Percentiles rank a stretch among this genome's conserved stretches.
phyloP scores from a whole-genome alignment of 179 eudicot genomes.

The Heliamphora pulchella region DNA sequence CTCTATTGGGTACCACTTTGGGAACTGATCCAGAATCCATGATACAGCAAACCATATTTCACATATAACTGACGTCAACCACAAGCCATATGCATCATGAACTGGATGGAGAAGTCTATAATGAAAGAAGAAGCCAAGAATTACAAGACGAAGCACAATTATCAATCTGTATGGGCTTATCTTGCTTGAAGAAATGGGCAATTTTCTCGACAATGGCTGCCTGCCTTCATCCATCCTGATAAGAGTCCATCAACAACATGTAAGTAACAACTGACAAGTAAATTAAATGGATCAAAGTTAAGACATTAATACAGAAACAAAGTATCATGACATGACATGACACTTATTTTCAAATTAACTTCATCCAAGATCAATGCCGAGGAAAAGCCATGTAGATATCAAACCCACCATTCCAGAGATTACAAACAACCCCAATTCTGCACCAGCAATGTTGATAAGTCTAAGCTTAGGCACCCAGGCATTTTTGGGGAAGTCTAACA shows the following conservation, averaged over 20 bases:
- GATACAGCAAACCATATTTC: slow-evolving; percentile 20
- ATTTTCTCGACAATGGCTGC: slow-evolving; percentile 67
- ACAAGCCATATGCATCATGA: slow-evolving; percentile 55
- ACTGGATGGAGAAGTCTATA: slow-evolving; percentile 68
- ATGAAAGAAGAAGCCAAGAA: slow-evolving; percentile 63
- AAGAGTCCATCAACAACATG: background rate
- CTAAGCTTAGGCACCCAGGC: background rate
- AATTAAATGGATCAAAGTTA: background rate
- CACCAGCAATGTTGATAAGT: background rate
- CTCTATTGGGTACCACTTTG: slow-evolving; percentile 67
- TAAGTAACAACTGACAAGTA: background rate
- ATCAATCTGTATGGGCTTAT: slow-evolving; percentile 66
- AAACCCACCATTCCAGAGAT: background rate
- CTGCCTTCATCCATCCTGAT: slow-evolving; percentile 76
- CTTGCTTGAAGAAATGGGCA: slow-evolving; percentile 72
- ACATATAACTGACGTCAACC: slow-evolving; percentile 24
- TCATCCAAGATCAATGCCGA: background rate
- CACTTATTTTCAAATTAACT: background rate
- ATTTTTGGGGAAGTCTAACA: background rate
- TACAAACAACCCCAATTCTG: background rate
- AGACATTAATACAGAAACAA: background rate
- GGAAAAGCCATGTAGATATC: background rate
- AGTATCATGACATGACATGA: background rate
- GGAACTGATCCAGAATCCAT: slow-evolving; percentile 77
- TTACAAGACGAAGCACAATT: slow-evolving; percentile 49